A percentile compares a stretch with the other conserved stretches of the same genome.
Conservation (phyloP, 805 yeast genomes). For the Tetrapisispora phaffii region DNA sequence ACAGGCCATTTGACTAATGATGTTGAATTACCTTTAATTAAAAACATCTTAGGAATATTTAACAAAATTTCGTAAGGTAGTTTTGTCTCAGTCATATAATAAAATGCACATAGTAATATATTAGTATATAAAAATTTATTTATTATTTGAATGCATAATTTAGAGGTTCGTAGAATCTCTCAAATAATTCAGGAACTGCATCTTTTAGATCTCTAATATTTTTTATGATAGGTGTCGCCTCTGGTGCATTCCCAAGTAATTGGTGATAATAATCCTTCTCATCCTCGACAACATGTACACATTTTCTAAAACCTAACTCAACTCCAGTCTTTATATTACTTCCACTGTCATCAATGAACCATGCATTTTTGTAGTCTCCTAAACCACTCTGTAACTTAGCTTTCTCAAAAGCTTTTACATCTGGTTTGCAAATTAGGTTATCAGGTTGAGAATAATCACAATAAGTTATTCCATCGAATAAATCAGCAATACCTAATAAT, state of each 20-base stretch:
- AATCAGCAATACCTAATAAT: conserved; percentile 78
- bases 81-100: neutral
- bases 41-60: conserved; percentile 16
- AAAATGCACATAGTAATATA: neutral
- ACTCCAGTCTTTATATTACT: conserved; percentile 69
- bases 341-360: conserved; percentile 83
- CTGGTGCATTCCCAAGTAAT: conserved; percentile 27
- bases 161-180: neutral
- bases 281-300: conserved; percentile 68
- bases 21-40: conserved; percentile 21
- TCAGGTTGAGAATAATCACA: conserved; percentile 67
- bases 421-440: conserved; percentile 84
- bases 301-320: conserved; percentile 59
- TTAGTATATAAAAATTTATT: too few relatives aligned
- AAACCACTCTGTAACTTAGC: conserved; percentile 51
- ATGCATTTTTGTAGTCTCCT: conserved; percentile 37
- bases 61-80: conserved; percentile 7
- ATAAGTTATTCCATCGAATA: conserved; percentile 87
- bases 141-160: too few relatives aligned
- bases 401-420: conserved; percentile 51
- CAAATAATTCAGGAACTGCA: conserved; percentile 44
- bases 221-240: conserved; percentile 41
- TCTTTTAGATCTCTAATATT: conserved; percentile 40
- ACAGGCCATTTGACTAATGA: conserved; percentile 13
- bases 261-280: conserved; percentile 33